Evolutionary conservation across 495 filamentous ascomycete species (phyloP), one percentile per base, ranked within the genome.

Genomic region (Penicillium goetzii): DNA sequence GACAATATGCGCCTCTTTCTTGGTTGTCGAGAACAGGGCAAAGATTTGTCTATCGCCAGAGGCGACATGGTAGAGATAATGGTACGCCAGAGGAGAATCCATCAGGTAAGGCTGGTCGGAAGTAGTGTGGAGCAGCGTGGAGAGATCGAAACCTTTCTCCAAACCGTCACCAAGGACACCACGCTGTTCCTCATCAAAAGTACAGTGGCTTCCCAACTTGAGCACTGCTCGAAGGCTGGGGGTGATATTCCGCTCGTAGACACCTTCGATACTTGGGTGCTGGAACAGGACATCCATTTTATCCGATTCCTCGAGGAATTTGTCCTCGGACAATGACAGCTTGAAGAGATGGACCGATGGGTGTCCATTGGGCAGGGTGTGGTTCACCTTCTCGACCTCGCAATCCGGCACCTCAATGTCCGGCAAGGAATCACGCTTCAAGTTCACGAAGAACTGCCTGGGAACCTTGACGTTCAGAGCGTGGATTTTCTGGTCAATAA

Each of bases 361-460:
- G 76, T 98, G 95, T 8, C 95, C 95, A 73, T 99, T 99, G 25
- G 95, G 95, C 10, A 99, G 77, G 4, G 91, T 95, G 72, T 96
- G 91, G 63, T 86, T 90, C 66, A 96, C 92, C 69, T 97, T 97
- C 71, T 98, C 92, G 17, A 92, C 93, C 14, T 86, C 83, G 68
- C 93, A 97, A 21, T 90, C 92, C 21, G 90, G 84, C 17, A 99
- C 85, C n/a, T 91, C 90, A 43, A 97, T 89, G 65, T 96, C 90
- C 0, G 96, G 95, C 26, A 98, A 78, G 25, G 96, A 91, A 50
- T 89, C 88, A 50, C 87, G 85, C 73, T 92, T 96, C 56, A 98
- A 75, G 69, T 99, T 98, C 50, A 99, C 82, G 73, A 92, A 99
- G 26, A 99, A 81, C 67, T 92, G 89, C 26, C 96, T 86, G 2